Base-by-base conservation (phyloP, 2,329 filamentous ascomycete species). In the Trichoderma sp. region DNA sequence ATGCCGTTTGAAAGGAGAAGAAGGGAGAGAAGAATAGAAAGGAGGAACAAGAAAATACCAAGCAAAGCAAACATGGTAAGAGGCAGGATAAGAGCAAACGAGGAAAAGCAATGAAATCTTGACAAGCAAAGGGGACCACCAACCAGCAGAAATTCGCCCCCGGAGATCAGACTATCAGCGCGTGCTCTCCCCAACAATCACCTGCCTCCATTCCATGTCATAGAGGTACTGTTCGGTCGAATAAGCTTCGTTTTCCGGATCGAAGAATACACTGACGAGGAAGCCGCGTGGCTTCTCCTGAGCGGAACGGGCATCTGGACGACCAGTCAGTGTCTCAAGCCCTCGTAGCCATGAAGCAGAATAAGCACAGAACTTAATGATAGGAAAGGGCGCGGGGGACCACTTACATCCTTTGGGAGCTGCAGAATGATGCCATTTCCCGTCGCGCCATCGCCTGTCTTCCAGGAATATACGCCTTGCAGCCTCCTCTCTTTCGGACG, bases 201-300 rank as follows among this genome's bases (percentile, higher is more conserved):
- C 24, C 14, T 26, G 28, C 3, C 66, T 17, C 68, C 71, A 74
- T 58, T 77, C 73, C 51, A 80, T 70, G 5, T 56, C 47, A 0
- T 19, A 10, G 10, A 78, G 66, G 2, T 30, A 54, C 0, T 73
- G 66, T 5, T 3, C 1, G 2, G 71, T 78, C 1, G 72, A 79
- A 7, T 63, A 70, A 0, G 59, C 24, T 0, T 64, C 67, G 51
- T 78, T 75, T 6, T 68, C 63, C 6, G 71, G 72, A 52, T 79
- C 78, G 0, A 71, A 34, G 30, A 72, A 75, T 10, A 79, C 70
- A 26, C 73, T 70, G 52, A 78, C 68, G 10, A 79, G 66, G 24
- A 80, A 75, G 5, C 74, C 76, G 5, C 71, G 68, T 0, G 76
- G 75, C 1, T 69, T 63, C 1, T 76, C 52, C 19, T 5, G 3